These are phyloP conservation scores for Botrytis galanthina DNA, from an alignment of 2,329 filamentous ascomycete genomes.

Conservation along the genomic window DNA sequence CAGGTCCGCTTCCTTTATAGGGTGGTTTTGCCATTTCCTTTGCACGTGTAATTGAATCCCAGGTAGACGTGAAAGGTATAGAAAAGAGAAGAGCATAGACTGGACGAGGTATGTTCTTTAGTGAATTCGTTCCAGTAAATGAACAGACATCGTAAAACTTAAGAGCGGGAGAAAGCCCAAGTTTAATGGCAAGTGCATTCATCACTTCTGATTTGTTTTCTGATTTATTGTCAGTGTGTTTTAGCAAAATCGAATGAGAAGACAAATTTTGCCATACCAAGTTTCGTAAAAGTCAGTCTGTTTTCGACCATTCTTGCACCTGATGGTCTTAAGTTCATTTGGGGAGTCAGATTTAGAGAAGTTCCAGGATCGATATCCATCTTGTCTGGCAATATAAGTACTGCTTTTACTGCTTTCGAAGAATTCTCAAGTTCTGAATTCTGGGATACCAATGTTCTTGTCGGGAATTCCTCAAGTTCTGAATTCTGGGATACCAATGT, in stretches of 20 bases:
- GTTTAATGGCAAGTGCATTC: conserved; percentile 74
- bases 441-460: neutral
- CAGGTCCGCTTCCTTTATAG: conserved; percentile 66
- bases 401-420: neutral
- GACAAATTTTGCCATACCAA: neutral
- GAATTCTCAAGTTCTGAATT: neutral
- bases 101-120: conserved; percentile 84
- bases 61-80: conserved; percentile 77
- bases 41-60: conserved; percentile 70
- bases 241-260: neutral
- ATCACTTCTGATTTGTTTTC: conserved; percentile 78
- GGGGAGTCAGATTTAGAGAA: neutral
- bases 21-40: conserved; percentile 65
- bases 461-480: neutral
- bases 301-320: neutral
- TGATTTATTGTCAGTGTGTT: conserved; percentile 15
- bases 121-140: conserved; percentile 78
- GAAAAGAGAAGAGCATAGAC: conserved; percentile 87
- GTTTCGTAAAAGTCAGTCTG: neutral
- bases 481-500: neutral
- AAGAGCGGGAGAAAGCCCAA: conserved; percentile 76
- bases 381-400: neutral
- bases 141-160: conserved; percentile 89
- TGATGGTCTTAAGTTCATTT: neutral
- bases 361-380: neutral